These are phyloP conservation scores for Zopfochytrium polystomum DNA, from an alignment of 371 early-diverging fungal genomes.

Conservation along the genomic window DNA sequence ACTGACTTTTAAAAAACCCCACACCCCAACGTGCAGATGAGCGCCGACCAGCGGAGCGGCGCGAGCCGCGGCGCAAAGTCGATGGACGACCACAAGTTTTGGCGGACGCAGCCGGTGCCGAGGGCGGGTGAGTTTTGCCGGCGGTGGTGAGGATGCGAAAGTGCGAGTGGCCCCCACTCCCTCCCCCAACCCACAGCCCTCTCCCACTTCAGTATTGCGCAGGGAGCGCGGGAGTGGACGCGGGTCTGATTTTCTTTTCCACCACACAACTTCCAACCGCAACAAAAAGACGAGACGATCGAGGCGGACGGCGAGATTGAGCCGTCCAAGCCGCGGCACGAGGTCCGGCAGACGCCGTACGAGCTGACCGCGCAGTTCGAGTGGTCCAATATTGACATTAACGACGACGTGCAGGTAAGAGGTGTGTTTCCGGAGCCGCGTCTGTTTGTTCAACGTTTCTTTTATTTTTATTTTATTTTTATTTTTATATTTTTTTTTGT, in stretches of 20 bases:
- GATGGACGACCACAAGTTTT: conserved; percentile 76
- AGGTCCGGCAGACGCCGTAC: conserved; percentile 81
- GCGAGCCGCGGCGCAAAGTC: conserved; percentile 6
- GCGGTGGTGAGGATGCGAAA: too few relatives aligned
- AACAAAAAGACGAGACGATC: conserved; percentile 66
- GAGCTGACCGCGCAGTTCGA: conserved; percentile 82
- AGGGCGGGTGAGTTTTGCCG: conserved; percentile 44
- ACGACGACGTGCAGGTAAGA: conserved; percentile 67
- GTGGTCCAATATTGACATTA: conserved; percentile 81
- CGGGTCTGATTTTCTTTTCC: not conserved
- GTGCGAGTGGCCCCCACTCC: too few relatives aligned
- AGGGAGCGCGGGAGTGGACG: not conserved
- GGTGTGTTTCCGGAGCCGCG: not conserved
- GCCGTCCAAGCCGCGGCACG: conserved; percentile 65
- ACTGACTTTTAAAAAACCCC: too few relatives aligned
- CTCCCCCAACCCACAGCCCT: too few relatives aligned
- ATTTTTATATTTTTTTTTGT: conserved; percentile 1
- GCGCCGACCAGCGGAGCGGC: not conserved
- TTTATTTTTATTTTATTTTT: not conserved
- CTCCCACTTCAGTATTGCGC: too few relatives aligned
- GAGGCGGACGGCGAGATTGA: conserved; percentile 80
- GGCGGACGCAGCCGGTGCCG: conserved; percentile 96
- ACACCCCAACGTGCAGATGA: not conserved
- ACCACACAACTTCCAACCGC: not conserved
- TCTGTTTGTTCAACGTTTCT: not conserved